Conservation (phyloP, 345 rosid species). For the Durio zibethinus region DNA sequence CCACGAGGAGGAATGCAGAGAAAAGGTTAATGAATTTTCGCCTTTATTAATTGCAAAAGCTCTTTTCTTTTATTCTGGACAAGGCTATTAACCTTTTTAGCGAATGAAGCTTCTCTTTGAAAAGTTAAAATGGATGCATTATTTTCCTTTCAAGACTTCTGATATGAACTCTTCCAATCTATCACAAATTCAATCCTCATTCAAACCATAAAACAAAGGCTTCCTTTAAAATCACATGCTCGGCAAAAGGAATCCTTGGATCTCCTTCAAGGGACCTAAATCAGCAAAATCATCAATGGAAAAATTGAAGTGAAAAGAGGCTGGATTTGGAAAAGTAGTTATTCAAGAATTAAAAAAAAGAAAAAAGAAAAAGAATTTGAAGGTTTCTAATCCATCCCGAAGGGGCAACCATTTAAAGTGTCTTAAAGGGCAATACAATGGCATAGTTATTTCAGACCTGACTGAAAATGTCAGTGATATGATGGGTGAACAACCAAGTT, state of each 20-base stretch:
- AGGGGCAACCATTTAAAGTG: background rate
- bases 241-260: background rate
- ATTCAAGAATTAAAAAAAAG: too few species aligned
- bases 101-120: slow-evolving; percentile 7
- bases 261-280: background rate
- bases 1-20: background rate
- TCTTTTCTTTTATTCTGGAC: background rate
- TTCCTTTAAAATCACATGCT: background rate
- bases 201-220: background rate
- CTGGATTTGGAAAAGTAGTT: background rate
- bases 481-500: background rate
- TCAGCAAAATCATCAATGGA: background rate
- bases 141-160: background rate
- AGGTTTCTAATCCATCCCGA: background rate
- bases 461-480: background rate
- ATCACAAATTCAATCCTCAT: background rate
- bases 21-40: slow-evolving; percentile 13
- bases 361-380: too few species aligned
- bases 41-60: background rate
- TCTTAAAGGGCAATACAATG: background rate
- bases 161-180: background rate
- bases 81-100: slow-evolving; percentile 3
- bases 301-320: background rate
- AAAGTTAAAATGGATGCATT: background rate
- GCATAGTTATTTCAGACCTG: background rate